These are phyloP conservation scores for Aspergillus sclerotioniger DNA, from an alignment of 495 filamentous ascomycete genomes.

Conservation along the genomic window DNA sequence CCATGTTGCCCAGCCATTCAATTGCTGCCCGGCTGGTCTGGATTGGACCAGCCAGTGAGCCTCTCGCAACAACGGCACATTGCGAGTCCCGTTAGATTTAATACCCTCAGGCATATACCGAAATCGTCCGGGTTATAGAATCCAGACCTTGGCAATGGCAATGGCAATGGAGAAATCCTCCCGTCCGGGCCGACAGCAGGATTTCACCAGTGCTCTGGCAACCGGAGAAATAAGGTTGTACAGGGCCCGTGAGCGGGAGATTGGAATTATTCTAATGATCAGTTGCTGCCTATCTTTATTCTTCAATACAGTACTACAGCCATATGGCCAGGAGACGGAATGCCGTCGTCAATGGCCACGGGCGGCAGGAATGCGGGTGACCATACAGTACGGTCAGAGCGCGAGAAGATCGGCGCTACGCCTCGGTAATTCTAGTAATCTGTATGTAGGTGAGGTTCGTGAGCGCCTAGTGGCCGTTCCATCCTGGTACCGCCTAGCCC, in stretches of 20 bases:
- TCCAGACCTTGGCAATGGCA: background rate
- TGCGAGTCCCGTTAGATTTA: too few relatives aligned
- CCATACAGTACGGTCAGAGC: background rate
- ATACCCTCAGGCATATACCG: too few relatives aligned
- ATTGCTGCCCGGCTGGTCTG: background rate
- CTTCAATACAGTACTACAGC: too few relatives aligned
- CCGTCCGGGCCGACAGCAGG: background rate
- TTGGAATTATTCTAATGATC: too few relatives aligned
- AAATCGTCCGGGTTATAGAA: too few relatives aligned
- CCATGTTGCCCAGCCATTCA: background rate
- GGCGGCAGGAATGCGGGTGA: background rate
- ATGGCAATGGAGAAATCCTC: background rate
- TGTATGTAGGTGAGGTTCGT: background rate
- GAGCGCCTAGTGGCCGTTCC: background rate
- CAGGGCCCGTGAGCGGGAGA: background rate
- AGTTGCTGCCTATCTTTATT: too few relatives aligned
- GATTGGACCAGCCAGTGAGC: background rate
- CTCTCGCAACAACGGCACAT: background rate
- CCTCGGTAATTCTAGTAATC: background rate
- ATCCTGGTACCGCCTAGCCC: background rate
- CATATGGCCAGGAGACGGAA: background rate
- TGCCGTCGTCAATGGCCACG: background rate
- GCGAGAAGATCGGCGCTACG: background rate
- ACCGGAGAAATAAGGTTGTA: background rate
- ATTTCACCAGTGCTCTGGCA: background rate